A percentile compares a stretch with the other conserved stretches of the same genome.
phyloP scores from a whole-genome alignment of 495 filamentous ascomycete species.

The Daldinia concentrica region DNA sequence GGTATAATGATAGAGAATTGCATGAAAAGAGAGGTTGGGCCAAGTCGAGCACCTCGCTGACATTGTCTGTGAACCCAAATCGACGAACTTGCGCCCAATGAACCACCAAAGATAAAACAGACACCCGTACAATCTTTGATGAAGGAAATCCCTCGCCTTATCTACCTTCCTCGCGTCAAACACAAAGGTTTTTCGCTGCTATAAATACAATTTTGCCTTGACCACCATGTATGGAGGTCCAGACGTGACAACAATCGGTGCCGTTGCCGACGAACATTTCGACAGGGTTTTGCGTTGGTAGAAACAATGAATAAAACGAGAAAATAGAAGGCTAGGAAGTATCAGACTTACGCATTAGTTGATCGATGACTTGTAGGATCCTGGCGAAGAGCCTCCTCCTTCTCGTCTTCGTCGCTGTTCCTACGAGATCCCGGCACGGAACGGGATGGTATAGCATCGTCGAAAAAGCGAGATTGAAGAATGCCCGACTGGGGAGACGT shows the following conservation, averaged over 20 bases:
- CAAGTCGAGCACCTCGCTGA: constrained; percentile 6
- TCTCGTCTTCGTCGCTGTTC: constrained; percentile 81
- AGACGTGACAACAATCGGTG: background rate
- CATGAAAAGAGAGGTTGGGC: constrained; percentile 2
- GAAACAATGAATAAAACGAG: constrained; percentile 5
- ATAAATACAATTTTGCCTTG: background rate
- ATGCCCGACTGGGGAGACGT: constrained; percentile 67
- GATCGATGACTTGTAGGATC: constrained; percentile 73
- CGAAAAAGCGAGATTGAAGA: constrained; percentile 59
- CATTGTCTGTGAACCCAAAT: constrained; percentile 8
- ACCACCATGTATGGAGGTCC: background rate
- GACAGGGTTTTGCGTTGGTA: background rate
- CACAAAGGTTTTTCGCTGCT: background rate
- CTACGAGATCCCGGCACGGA: constrained; percentile 89
- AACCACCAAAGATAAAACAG: background rate
- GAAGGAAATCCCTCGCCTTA: background rate
- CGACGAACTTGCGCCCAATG: background rate
- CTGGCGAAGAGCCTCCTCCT: constrained; percentile 70
- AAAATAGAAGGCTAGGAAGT: constrained; percentile 3
- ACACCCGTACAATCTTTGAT: background rate
- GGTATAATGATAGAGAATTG: constrained; percentile 3
- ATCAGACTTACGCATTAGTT: constrained; percentile 69
- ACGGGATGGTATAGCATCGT: constrained; percentile 73
- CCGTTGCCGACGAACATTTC: background rate
- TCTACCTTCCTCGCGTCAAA: background rate